These are phyloP conservation scores for Termitomyces heimii DNA, from an alignment of 768 basidiomycete species.

Conservation along the genomic window DNA sequence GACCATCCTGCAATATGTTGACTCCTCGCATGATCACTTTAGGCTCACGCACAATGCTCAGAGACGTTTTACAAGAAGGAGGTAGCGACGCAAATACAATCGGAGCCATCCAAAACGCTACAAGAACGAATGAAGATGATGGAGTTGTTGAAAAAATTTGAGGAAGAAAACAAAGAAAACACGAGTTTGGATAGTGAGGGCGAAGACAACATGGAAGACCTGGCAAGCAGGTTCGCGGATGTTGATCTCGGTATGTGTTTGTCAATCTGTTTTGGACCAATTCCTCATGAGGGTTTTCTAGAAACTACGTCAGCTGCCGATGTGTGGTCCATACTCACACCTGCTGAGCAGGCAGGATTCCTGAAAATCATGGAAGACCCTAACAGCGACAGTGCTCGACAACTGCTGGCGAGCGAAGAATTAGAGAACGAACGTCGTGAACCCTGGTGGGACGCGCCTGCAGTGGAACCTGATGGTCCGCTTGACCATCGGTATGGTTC, in stretches of 20 bases:
- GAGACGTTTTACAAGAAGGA: conserved; percentile 79
- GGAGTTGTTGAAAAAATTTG: conserved; percentile 65
- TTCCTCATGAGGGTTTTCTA: conserved; percentile 18
- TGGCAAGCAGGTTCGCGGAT: conserved; percentile 44
- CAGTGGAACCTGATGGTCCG: conserved; percentile 7
- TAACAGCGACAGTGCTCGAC: conserved; percentile 49
- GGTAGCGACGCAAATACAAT: conserved; percentile 55
- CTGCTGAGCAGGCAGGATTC: conserved; percentile 58
- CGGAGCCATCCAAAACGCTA: conserved; percentile 45
- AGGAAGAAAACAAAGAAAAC: conserved; percentile 43
- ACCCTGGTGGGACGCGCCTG: conserved; percentile 70
- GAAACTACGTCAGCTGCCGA: conserved; percentile 50
- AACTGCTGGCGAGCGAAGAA: conserved; percentile 53
- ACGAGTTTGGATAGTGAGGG: conserved; percentile 32
- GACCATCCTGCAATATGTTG: not conserved
- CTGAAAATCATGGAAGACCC: conserved; percentile 55
- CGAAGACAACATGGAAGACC: conserved; percentile 30
- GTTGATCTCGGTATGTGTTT: conserved; percentile 55
- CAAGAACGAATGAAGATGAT: conserved; percentile 64
- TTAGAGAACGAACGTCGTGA: conserved; percentile 39
- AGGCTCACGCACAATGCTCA: conserved; percentile 70
- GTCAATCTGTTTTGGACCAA: not conserved
- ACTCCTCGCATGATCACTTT: not conserved
- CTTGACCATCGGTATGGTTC: conserved; percentile 22
- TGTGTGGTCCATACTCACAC: conserved; percentile 56